Conservation (phyloP, 176 grass and related monocot genomes). For the Carex kokanica region DNA sequence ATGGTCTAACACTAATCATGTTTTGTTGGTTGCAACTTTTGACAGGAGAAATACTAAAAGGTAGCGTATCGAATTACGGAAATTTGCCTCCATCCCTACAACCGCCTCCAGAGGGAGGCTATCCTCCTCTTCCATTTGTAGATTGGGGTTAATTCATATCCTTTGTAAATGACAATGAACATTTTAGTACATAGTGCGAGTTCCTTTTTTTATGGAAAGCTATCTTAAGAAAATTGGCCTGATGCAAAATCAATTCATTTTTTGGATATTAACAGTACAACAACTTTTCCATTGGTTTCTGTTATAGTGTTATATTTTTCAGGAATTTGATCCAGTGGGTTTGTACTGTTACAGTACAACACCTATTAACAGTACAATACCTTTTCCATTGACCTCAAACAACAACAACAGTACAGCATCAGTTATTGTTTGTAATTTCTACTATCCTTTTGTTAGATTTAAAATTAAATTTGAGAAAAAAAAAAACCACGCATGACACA, state of each 20-base stretch:
- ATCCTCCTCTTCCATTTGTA: slow-evolving; percentile 51
- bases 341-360: too few species aligned
- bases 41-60: slow-evolving; percentile 41
- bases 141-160: slow-evolving; percentile 55
- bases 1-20: neutral
- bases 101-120: slow-evolving; percentile 69
- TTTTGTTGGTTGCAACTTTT: slow-evolving; percentile 8
- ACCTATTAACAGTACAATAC: too few species aligned
- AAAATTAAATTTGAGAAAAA: too few species aligned
- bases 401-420: too few species aligned
- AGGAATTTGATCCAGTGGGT: too few species aligned
- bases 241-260: neutral
- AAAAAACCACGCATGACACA: too few species aligned
- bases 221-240: neutral
- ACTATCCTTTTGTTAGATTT: too few species aligned
- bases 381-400: too few species aligned
- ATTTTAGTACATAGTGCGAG: neutral
- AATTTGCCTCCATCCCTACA: slow-evolving; percentile 77
- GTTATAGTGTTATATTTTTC: neutral
- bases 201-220: neutral
- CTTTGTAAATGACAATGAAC: neutral
- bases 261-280: neutral
- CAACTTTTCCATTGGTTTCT: neutral
- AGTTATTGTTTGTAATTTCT: too few species aligned
- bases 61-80: slow-evolving; percentile 42